Evolutionary conservation across 768 basidiomycete genomes (phyloP), one percentile per base, ranked within the genome.

Genomic region (Boletellus ananas): DNA sequence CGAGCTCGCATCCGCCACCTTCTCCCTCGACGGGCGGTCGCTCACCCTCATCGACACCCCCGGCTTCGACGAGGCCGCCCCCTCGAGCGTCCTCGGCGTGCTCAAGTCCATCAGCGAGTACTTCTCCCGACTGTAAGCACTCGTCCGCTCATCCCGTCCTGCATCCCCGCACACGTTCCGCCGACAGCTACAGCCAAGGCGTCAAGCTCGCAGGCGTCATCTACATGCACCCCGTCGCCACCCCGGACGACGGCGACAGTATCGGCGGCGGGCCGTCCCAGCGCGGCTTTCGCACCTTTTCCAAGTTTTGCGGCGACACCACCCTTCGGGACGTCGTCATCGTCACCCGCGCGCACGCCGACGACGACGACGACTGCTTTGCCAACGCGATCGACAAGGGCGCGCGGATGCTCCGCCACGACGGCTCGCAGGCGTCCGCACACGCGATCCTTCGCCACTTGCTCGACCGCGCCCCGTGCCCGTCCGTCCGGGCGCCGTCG

Each of bases 1-100:
- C 31, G 58, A 61, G 12, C 71, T 82, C 4, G 66, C 75, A 54
- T 59, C 70, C 2, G 65, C 76, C 0, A 54, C 74, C 1, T 78
- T 81, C 55, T 51, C 67, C 18, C 57, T 79, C 3, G 72, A 76
- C 43, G 77, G 74, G 1, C 65, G 63, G 11, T 55, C 46, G 21
- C 68, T 82, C 38, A 73, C 68, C 1, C 63, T 83, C 21, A 74
- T 83, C 45, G 81, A 83, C 56, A 83, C 80, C 0, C 80, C 81
- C 2, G 81, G 81, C 5, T 82, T 81, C 50, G 79, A 80, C 52
- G 79, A 81, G 51, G 73, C 75, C 4, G 34, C 34, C 29, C 8
- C 29, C n/a, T 68, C 63, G 36, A 74, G 67, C 49, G 77, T 79
- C 37, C 66, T 72, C 0, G 71, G 74, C 13, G 69, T 81, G 4